Evolutionary conservation across 768 basidiomycete genomes (phyloP), one percentile per base, ranked within the genome.

Genomic region (Daedaleopsis nitida): DNA sequence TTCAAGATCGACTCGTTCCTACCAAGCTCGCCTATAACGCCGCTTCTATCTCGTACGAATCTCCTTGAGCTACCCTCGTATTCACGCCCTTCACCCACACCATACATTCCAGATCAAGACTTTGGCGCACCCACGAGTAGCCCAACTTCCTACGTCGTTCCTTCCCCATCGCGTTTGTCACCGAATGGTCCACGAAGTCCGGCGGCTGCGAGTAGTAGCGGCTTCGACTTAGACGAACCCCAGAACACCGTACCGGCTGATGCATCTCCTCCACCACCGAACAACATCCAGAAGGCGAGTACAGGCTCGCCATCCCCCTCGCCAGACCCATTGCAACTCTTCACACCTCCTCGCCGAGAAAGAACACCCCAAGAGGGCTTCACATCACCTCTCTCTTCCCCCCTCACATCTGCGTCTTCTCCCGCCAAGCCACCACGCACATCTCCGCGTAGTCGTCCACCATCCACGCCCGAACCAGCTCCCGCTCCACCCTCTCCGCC

Each of bases 271-370:
- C 24, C 10, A 27, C 44, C 21, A 35, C 42, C 5, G 27, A 13
- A 32, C 52, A 32, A 32, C 7, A 7, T 32, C 27, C 27, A 32
- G 27, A 32, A 53, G 52, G 37, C 52, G 16, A 58, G 60, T n/a
- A 49, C 58, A 1, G 42, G 44, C 5, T 59, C 61, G 1, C 57
- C 52, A 14, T 27, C 60, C 16, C 57, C 60, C 4, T 66, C 66
- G 2, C 57, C 59, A 5, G 63, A 66, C 45, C 63, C 62, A 1
- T 55, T 62, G 24, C 35, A 32, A 5, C 58, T 67, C 4, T 65
- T 65, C 44, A 65, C 63, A 16, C 66, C 66, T 19, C 24, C 39
- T 12, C 37, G 50, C 16, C 47, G 3, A 19, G 0, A 14, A 12
- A 21, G 2, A 32, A 19, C 19, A 24, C 47, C 23, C 51, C 24